Percentiles rank a stretch among this genome's conserved stretches.
These are phyloP conservation scores for Tulasnella sp. DNA, from an alignment of 768 basidiomycete genomes.

Conservation along the genomic window DNA sequence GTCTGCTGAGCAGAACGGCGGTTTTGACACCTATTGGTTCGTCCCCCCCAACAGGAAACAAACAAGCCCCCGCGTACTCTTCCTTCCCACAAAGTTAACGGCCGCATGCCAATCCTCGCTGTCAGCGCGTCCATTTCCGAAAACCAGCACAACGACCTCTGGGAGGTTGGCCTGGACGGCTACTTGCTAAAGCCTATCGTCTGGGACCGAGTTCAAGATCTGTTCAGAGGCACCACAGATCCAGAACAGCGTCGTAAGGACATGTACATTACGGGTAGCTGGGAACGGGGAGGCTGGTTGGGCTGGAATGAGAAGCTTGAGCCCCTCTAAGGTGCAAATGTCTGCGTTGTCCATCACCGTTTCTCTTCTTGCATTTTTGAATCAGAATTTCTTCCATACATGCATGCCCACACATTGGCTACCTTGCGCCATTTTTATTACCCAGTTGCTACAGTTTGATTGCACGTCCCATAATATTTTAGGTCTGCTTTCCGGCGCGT, in stretches of 20 bases:
- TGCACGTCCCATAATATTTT: no score
- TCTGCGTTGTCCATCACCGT: background rate
- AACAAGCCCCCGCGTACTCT: background rate
- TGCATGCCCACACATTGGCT: no score
- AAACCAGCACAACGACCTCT: conserved; percentile 42
- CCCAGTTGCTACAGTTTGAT: no score
- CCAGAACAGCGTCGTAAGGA: conserved; percentile 39
- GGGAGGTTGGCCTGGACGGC: conserved; percentile 53
- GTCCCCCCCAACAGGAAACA: conserved; percentile 10
- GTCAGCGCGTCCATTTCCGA: conserved; percentile 65
- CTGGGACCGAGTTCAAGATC: conserved; percentile 48
- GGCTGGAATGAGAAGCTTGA: conserved; percentile 9
- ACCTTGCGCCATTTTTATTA: no score
- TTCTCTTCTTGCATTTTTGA: background rate
- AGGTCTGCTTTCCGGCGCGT: no score
- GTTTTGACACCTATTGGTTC: background rate
- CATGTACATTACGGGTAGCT: conserved; percentile 41
- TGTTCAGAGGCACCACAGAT: conserved; percentile 53
- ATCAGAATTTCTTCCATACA: background rate
- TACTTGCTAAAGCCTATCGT: conserved; percentile 80
- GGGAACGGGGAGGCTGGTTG: conserved; percentile 59
- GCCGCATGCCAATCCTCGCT: conserved; percentile 67
- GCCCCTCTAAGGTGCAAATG: no score
- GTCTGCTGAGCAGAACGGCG: background rate
- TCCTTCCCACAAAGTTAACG: conserved; percentile 41